Evolutionary conservation across 345 rosid species (phyloP).

Genomic region (Noccaea caerulescens): DNA sequence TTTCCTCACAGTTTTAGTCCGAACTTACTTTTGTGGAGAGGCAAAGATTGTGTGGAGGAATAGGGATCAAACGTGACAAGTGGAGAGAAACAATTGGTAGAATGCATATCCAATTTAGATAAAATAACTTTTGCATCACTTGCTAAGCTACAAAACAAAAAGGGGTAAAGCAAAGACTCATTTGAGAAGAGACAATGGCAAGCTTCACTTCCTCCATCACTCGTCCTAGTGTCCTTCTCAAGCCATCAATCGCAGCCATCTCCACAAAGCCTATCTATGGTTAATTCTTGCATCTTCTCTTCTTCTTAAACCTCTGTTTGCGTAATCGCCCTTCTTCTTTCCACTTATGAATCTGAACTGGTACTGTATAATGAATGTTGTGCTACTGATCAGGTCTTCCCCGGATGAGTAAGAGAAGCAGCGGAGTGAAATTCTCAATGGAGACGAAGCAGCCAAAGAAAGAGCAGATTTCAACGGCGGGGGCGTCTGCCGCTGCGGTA

Average conservation of each 20-base stretch:
- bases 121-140: slow-evolving; percentile 27
- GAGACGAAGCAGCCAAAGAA: slow-evolving; percentile 34
- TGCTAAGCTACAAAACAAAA: not conserved
- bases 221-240: slow-evolving; percentile 45
- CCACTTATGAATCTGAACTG: not conserved
- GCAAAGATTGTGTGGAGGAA: slow-evolving; percentile 10
- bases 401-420: slow-evolving; percentile 49
- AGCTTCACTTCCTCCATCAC: slow-evolving; percentile 55
- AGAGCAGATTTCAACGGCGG: slow-evolving; percentile 15
- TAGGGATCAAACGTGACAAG: slow-evolving; percentile 51
- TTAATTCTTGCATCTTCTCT: not conserved
- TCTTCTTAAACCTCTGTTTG: slow-evolving; percentile 5
- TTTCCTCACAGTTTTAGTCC: not conserved
- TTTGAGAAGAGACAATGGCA: slow-evolving; percentile 57
- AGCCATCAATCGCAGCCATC: slow-evolving; percentile 38
- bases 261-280: slow-evolving; percentile 56
- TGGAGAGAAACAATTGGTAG: slow-evolving; percentile 61
- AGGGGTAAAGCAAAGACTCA: not conserved
- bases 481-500: slow-evolving; percentile 53
- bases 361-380: not conserved
- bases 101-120: slow-evolving; percentile 47
- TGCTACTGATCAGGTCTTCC: slow-evolving; percentile 56
- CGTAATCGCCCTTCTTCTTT: not conserved
- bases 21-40: not conserved
- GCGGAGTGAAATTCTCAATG: slow-evolving; percentile 57